Base-by-base conservation (phyloP, 106 monocot species). In the Phalaenopsis aphrodite region DNA sequence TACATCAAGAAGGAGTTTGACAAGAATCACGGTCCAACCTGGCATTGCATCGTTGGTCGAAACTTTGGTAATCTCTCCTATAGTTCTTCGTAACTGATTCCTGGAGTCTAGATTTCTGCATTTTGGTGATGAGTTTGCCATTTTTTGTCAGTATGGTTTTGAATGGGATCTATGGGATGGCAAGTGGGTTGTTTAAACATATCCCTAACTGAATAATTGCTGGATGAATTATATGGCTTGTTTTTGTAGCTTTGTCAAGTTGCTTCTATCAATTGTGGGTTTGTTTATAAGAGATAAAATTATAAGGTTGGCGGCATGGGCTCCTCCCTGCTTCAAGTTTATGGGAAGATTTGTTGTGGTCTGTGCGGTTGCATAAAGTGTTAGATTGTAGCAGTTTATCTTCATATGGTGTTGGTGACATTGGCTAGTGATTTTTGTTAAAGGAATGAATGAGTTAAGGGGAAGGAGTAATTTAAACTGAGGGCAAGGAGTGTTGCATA, bases 1-100 rank as follows among this genome's bases (percentile, higher is more conserved):
- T 83, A 89, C 81, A 93, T 99, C 75, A 99, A 99, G 87, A 99
- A 95, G 89, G 98, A 94, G 85, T 99, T 99, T 81, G 98, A 99
- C 77, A 88, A 86, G 85, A 91, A 86, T 41, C 88, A 99, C 79
- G 94, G 94, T 1, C 94, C 91, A 6, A 99, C 94, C 58, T 99
- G 94, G 98, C 98, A 99, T 83, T 99, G 98, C 89, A 99, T 99
- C 30, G 98, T 99, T 39, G 98, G 98, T 30, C 87, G 89, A 61
- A 99, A 99, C 84, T 99, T 94, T 48, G 94, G 98, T 99, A 94
- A 18, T 18, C 5, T 65, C 10, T 38, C 76, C 21, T 41, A 17
- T 43, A 47, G n/a, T 45, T 45, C 18, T 75, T 45, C 18, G 7
- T 15, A 43, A n/a, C 43, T 75, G 64, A 6, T 69, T 69, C 4